phyloP scores from a whole-genome alignment of 169 alveolate species.

The Cystoisospora suis region DNA sequence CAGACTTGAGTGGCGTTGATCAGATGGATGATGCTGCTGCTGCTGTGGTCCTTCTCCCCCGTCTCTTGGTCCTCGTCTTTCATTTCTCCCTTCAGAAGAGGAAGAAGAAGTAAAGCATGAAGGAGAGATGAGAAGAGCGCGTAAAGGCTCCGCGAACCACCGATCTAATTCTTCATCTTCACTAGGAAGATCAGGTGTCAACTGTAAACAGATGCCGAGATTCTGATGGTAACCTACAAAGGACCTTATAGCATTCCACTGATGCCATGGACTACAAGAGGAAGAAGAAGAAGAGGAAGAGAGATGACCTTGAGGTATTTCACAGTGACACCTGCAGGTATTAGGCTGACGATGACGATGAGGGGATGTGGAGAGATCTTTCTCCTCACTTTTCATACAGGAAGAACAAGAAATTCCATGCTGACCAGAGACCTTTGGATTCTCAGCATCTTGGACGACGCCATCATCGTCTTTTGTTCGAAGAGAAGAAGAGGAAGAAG shows the following conservation, averaged over 20 bases:
- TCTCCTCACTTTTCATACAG: no score
- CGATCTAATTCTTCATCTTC: slow-evolving; percentile 47
- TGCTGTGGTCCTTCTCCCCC: slow-evolving; percentile 16
- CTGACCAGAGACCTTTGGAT: no score
- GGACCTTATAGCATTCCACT: neutral
- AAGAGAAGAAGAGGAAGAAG: neutral
- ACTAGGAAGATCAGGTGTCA: slow-evolving; percentile 50
- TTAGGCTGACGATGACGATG: neutral
- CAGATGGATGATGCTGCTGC: slow-evolving; percentile 29
- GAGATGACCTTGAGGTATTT: neutral
- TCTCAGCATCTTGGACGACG: slow-evolving; percentile 26
- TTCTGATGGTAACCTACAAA: slow-evolving; percentile 6
- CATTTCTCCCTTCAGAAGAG: neutral
- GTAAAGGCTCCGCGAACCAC: slow-evolving; percentile 67
- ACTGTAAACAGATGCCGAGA: slow-evolving; percentile 41
- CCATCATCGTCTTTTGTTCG: neutral
- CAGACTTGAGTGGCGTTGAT: neutral
- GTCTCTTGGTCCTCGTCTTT: neutral
- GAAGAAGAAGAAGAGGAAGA: neutral
- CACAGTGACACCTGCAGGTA: neutral
- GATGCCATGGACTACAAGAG: slow-evolving; percentile 32
- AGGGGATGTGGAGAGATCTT: neutral
- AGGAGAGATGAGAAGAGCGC: slow-evolving; percentile 44
- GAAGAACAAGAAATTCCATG: no score
- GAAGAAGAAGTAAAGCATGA: slow-evolving; percentile 31